Evolutionary conservation across 306 rosid species (phyloP), one percentile per base, ranked within the genome.

Genomic region (Quercus suber): DNA sequence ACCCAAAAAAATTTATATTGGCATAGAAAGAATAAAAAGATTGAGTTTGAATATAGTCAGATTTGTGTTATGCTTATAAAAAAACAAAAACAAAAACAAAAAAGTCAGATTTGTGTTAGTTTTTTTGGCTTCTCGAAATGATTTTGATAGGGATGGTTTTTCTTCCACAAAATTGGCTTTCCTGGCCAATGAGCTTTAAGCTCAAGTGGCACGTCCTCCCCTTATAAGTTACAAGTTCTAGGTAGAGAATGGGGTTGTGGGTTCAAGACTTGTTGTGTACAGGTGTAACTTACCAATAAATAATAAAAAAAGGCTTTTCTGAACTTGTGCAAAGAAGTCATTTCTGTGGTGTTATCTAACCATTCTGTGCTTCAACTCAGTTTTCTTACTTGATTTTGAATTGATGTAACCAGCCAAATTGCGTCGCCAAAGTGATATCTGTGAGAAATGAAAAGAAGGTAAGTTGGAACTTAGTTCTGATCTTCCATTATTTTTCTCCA

Each of bases 391-490:
- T 67, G 72, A 33, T 52, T 27, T 70, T 75, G 55, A 43, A 20
- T 74, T 85, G 64, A 25, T 57, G 49, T 82, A 82, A 55, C 31
- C 90, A 91, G 96, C 96, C 96, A 51, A 91, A 91, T 80, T 91
- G 93, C 69, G 87, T 79, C 6, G 91, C 96, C 72, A 87, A 91
- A 79, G 93, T 91, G 75, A 87, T 91, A 11, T 79, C 91, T 53
- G 69, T 89, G 27, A 84, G 88, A 85, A 89, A 83, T 69, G 89
- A 86, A 61, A 91, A 91, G 73, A 91, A 91, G 96, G 93, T 91
- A 84, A 75, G 13, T 19, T 74, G 53, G 19, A 14, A 25, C 31
- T 15, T 37, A 18, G 31, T 35, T 27, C 11, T n/a, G 52, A 55
- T 73, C 35, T 57, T 63, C 9, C 12, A 45, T 30, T 71, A 43